Evolutionary conservation across 2,329 filamentous ascomycete genomes (phyloP).

Genomic region (Aspergillus bombycis): DNA sequence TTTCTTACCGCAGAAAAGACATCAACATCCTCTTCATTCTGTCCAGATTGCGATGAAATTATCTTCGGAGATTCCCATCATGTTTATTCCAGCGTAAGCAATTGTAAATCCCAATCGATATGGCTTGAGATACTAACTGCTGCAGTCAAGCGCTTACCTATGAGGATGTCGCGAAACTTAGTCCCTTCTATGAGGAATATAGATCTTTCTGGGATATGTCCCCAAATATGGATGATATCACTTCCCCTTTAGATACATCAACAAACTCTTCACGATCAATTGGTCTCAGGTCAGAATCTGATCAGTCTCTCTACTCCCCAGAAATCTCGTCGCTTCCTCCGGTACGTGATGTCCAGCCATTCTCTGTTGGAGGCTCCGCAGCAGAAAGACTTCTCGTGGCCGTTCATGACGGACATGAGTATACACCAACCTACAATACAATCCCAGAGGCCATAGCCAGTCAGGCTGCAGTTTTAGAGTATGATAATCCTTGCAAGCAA

Average conservation of each 20-base stretch:
- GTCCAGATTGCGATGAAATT: constrained; percentile 13
- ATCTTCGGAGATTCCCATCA: constrained; percentile 31
- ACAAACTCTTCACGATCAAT: constrained; percentile 20
- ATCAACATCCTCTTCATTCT: background rate
- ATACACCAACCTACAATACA: constrained; percentile 18
- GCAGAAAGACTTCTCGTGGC: constrained; percentile 10
- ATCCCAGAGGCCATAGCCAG: constrained; percentile 8
- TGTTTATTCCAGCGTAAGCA: constrained; percentile 32
- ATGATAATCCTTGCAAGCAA: background rate
- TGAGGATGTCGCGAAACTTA: constrained; percentile 32
- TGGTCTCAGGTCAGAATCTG: constrained; percentile 2
- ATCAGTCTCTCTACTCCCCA: constrained; percentile 14
- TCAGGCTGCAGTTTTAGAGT: constrained; percentile 21
- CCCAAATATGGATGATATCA: constrained; percentile 12
- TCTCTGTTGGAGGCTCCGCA: background rate
- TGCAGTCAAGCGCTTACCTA: constrained; percentile 26
- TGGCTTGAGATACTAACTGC: constrained; percentile 12
- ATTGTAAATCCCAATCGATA: background rate
- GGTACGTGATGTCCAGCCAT: constrained; percentile 3
- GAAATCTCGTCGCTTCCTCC: constrained; percentile 15
- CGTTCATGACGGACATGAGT: constrained; percentile 17
- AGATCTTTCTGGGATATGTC: constrained; percentile 24
- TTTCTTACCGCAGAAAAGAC: background rate
- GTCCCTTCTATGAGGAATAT: constrained; percentile 30
- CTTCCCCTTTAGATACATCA: constrained; percentile 18